phyloP scores from a whole-genome alignment of 495 filamentous ascomycete species.

The Penicillium desertorum region DNA sequence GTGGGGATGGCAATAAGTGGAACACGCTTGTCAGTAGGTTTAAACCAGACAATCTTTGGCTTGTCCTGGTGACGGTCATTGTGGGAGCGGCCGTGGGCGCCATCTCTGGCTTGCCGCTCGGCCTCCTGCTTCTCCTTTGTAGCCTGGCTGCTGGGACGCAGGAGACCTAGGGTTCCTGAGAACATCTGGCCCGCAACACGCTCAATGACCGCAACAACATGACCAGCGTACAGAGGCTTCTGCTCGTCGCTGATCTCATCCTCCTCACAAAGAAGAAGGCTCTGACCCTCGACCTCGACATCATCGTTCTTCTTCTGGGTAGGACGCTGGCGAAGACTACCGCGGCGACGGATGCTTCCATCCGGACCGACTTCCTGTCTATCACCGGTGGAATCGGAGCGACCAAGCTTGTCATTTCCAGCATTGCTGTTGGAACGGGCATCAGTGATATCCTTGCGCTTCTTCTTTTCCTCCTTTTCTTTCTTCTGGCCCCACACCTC shows the following conservation, averaged over 20 bases:
- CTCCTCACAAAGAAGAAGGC: constrained; percentile 92
- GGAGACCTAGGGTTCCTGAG: constrained; percentile 88
- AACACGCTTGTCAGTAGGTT: constrained; percentile 98
- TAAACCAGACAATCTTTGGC: constrained; percentile 99
- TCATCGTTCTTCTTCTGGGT: constrained; percentile 99
- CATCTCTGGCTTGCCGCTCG: constrained; percentile 88
- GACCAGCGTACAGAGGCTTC: constrained; percentile 94
- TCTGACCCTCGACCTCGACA: constrained; percentile 98
- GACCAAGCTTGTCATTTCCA: constrained; percentile 64
- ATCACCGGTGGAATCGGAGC: constrained; percentile 64
- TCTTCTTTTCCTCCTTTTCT: constrained; percentile 99
- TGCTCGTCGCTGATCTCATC: constrained; percentile 98
- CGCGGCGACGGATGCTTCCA: constrained; percentile 85
- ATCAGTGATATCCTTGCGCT: constrained; percentile 97
- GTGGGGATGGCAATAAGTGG: constrained; percentile 97
- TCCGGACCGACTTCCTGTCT: constrained; percentile 62
- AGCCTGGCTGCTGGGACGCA: constrained; percentile 96
- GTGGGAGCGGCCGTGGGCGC: constrained; percentile 69
- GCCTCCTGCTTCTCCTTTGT: constrained; percentile 99
- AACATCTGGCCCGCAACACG: constrained; percentile 98
- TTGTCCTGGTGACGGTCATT: constrained; percentile 89
- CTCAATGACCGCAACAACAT: constrained; percentile 96
- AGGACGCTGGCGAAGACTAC: constrained; percentile 91
- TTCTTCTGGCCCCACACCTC: constrained; percentile 98
- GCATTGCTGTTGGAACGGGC: constrained; percentile 71